Conservation (phyloP, 2,329 filamentous ascomycete genomes). For the Diplodia intermedia region DNA sequence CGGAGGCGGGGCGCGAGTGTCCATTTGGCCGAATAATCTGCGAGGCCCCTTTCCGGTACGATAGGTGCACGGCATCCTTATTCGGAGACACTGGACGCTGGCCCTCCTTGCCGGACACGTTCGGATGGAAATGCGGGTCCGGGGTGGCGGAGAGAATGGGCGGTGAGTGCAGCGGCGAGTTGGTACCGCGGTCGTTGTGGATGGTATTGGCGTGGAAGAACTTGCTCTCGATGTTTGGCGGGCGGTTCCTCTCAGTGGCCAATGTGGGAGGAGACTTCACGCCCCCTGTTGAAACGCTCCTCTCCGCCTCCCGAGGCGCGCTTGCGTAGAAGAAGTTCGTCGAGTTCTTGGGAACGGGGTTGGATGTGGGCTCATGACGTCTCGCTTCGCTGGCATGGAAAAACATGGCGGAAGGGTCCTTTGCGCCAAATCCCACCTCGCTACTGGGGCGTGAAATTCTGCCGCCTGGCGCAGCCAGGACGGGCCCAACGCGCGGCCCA, state of each 20-base stretch:
- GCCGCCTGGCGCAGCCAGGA: constrained; percentile 13
- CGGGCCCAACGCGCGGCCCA: constrained; percentile 2
- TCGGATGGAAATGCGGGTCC: constrained; percentile 38
- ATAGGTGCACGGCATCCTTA: constrained; percentile 57
- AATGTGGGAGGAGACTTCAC: constrained; percentile 48
- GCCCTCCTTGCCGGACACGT: constrained; percentile 36
- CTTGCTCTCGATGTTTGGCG: constrained; percentile 53
- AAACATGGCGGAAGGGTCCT: constrained; percentile 68
- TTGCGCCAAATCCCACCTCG: constrained; percentile 41
- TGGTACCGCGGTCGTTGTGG: constrained; percentile 48
- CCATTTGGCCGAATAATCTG: constrained; percentile 54
- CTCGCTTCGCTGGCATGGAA: constrained; percentile 85
- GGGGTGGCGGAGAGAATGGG: constrained; percentile 40
- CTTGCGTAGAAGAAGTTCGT: constrained; percentile 61
- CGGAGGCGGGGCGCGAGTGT: constrained; percentile 42
- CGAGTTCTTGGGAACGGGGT: constrained; percentile 50
- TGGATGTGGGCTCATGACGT: constrained; percentile 44
- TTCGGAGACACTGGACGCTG: constrained; percentile 53
- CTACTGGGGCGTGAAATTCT: constrained; percentile 24
- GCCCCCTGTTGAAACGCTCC: constrained; percentile 32
- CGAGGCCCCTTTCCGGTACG: constrained; percentile 58
- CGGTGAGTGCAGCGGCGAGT: constrained; percentile 44
- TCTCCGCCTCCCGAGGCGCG: constrained; percentile 52
- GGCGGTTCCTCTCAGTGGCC: constrained; percentile 39
- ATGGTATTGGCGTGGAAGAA: constrained; percentile 75